phyloP scores from a whole-genome alignment of 2,329 filamentous ascomycete species.

The Blastomyces parvus region DNA sequence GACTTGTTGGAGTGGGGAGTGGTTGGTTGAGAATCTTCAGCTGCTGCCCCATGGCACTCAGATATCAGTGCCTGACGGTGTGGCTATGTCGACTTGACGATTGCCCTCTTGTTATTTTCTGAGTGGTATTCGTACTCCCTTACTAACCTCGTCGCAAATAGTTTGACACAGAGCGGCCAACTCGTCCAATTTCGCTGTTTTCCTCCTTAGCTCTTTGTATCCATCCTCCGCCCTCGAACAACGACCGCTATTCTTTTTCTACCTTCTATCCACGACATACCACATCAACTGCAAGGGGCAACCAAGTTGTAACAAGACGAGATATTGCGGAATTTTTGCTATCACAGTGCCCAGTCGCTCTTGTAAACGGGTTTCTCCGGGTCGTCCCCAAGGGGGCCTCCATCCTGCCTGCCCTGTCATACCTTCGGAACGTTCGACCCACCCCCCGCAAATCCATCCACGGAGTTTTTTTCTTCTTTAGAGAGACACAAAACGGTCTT shows the following conservation, averaged over 20 bases:
- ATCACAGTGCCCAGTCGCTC: background rate
- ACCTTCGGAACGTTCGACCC: background rate
- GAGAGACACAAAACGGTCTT: conserved; percentile 3
- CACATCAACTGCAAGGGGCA: background rate
- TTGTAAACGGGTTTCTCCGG: conserved; percentile 1
- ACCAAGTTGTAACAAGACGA: background rate
- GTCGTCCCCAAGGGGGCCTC: background rate
- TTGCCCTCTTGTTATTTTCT: background rate
- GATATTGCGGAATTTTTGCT: background rate
- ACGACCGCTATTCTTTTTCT: background rate
- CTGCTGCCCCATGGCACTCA: background rate
- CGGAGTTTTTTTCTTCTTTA: conserved; percentile 2
- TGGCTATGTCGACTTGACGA: background rate
- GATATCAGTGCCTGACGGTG: background rate
- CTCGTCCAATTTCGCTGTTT: background rate
- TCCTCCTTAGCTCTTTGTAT: background rate
- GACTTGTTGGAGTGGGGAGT: background rate
- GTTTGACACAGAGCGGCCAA: background rate
- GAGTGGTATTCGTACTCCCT: background rate
- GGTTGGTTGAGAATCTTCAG: background rate
- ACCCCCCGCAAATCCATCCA: background rate
- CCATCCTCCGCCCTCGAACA: background rate
- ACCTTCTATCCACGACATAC: background rate
- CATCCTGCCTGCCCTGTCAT: background rate
- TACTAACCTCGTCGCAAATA: background rate